Percentiles rank a stretch among this genome's conserved stretches.
Evolutionary conservation across 768 basidiomycete genomes (phyloP).

Genomic region (Amyloporia xantha): DNA sequence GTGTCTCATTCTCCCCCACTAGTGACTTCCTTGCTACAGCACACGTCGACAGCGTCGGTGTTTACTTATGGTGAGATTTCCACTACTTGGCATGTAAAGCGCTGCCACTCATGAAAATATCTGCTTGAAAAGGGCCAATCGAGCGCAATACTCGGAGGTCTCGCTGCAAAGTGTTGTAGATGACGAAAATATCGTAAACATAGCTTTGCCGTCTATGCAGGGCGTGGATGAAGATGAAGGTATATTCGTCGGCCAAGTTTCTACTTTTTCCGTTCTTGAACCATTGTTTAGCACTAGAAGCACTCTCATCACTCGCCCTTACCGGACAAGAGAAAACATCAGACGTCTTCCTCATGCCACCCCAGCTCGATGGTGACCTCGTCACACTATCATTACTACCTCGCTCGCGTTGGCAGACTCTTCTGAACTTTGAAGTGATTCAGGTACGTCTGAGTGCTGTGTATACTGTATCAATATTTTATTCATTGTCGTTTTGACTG

Average conservation of each 20-base stretch:
- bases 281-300: conserved; percentile 52
- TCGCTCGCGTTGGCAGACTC: conserved; percentile 90
- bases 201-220: conserved; percentile 77
- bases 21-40: conserved; percentile 94
- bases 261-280: neutral
- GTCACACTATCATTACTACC: conserved; percentile 90
- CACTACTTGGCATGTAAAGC: neutral
- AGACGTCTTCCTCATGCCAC: conserved; percentile 79
- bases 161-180: conserved; percentile 76
- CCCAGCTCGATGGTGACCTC: conserved; percentile 84
- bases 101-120: too few relatives aligned
- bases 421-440: conserved; percentile 94
- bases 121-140: conserved; percentile 79
- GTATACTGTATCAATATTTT: neutral
- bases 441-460: conserved; percentile 42
- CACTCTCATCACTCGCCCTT: conserved; percentile 46
- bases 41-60: conserved; percentile 90
- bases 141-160: conserved; percentile 87
- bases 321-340: conserved; percentile 50
- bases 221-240: conserved; percentile 77
- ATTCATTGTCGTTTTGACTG: neutral
- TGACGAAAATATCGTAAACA: conserved; percentile 58
- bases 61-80: conserved; percentile 77
- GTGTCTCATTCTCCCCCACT: conserved; percentile 87
- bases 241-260: conserved; percentile 25